Conservation (phyloP, 2,329 filamentous ascomycete species). For the Aspergillus aculeatinus region DNA sequence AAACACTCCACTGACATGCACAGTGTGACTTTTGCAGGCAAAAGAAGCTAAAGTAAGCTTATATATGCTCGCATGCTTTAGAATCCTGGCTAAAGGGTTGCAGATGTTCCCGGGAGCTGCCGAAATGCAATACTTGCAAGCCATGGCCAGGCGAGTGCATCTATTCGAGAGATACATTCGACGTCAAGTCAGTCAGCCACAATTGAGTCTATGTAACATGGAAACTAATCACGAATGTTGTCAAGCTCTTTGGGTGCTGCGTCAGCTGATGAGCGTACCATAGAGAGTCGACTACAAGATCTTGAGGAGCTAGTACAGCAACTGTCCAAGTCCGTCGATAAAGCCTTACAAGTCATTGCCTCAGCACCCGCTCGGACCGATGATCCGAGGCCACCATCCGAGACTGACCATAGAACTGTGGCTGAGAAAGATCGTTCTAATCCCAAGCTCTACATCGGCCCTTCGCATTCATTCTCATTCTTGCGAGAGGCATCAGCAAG, state of each 20-base stretch:
- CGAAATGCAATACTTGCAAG: conserved; percentile 16
- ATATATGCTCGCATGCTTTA: too few relatives aligned
- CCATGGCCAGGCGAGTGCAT: conserved; percentile 16
- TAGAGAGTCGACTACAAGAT: neutral
- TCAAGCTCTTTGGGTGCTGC: neutral
- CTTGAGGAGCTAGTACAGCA: neutral
- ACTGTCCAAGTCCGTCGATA: neutral
- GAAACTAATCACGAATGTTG: neutral
- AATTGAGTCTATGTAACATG: neutral
- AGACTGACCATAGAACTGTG: neutral
- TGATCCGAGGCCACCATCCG: too few relatives aligned
- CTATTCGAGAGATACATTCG: conserved; percentile 8
- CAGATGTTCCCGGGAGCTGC: conserved; percentile 16
- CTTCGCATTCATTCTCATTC: neutral
- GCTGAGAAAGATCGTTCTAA: neutral
- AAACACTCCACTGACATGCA: neutral
- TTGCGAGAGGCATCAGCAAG: neutral
- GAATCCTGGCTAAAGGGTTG: neutral
- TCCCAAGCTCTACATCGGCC: neutral
- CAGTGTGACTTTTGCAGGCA: conserved; percentile 8
- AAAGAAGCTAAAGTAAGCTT: conserved; percentile 13
- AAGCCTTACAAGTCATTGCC: neutral
- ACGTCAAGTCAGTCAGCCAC: neutral
- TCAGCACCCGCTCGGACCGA: neutral
- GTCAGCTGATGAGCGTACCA: neutral